Percentiles rank a stretch among this genome's conserved stretches.
These are phyloP conservation scores for Solanum paucissectum DNA, from an alignment of 257 asterid species.

Conservation along the genomic window DNA sequence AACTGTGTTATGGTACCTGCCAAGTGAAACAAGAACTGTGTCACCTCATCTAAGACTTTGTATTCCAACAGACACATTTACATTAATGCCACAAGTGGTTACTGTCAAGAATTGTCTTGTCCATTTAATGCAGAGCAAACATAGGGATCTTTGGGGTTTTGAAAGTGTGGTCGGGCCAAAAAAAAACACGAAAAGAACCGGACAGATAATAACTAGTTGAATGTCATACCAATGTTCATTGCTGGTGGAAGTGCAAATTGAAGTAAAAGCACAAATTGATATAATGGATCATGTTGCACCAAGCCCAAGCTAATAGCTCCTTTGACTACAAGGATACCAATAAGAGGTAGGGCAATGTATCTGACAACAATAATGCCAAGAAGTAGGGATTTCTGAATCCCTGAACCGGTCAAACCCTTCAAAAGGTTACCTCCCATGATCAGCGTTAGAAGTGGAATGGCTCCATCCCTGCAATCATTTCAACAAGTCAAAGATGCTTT, in stretches of 20 bases:
- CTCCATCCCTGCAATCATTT: conserved; percentile 61
- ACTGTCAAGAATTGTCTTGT: neutral
- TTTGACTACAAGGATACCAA: conserved; percentile 58
- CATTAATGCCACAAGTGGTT: neutral
- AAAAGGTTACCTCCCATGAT: conserved; percentile 85
- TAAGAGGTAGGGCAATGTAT: conserved; percentile 49
- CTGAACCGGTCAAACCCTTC: conserved; percentile 54
- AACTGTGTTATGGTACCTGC: conserved; percentile 69
- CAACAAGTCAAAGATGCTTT: neutral
- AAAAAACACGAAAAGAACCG: neutral
- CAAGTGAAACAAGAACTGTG: neutral
- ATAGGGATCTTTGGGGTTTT: neutral
- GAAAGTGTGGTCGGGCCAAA: neutral
- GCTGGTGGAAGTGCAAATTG: conserved; percentile 89
- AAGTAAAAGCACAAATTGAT: conserved; percentile 69
- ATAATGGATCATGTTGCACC: conserved; percentile 46
- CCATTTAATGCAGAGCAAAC: neutral
- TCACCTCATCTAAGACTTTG: neutral
- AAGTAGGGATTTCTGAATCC: conserved; percentile 40
- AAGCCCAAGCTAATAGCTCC: conserved; percentile 48
- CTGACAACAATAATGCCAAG: conserved; percentile 52
- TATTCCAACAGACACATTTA: neutral
- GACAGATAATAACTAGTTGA: neutral
- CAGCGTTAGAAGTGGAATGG: conserved; percentile 74
- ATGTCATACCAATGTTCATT: conserved; percentile 62